Evolutionary conservation across 345 rosid genomes (phyloP).

Genomic region (Sisymbrium altissimum): DNA sequence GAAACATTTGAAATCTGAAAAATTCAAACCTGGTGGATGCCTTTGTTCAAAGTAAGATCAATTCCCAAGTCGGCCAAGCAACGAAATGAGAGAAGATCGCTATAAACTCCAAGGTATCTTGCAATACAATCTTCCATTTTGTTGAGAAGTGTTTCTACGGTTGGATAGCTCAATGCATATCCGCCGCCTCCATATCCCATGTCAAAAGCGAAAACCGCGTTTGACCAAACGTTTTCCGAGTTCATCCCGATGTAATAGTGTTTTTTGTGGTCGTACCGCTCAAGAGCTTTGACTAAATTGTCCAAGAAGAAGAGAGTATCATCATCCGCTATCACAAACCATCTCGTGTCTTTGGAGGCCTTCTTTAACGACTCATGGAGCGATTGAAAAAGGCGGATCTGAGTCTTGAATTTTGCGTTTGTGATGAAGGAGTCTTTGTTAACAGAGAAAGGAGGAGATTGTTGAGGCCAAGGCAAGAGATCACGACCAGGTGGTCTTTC

Average conservation of each 20-base stretch:
- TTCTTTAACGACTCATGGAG: constrained; percentile 43
- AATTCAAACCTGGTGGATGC: constrained; percentile 58
- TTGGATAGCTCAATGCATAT: constrained; percentile 57
- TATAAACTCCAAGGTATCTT: constrained; percentile 43
- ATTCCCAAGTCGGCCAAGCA: constrained; percentile 63
- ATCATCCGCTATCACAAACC: constrained; percentile 66
- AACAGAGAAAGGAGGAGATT: constrained; percentile 51
- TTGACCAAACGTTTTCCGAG: constrained; percentile 46
- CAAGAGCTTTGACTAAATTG: constrained; percentile 44
- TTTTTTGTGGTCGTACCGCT: constrained; percentile 52
- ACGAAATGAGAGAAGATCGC: constrained; percentile 42
- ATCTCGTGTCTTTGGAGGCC: constrained; percentile 25
- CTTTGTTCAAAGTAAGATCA: constrained; percentile 48
- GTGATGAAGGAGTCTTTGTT: constrained; percentile 38
- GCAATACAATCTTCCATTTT: constrained; percentile 51
- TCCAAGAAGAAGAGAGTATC: constrained; percentile 56
- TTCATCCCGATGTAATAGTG: constrained; percentile 50
- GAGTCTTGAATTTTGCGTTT: constrained; percentile 26
- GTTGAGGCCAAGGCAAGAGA: constrained; percentile 50
- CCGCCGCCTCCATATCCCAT: constrained; percentile 86
- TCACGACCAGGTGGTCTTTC: constrained; percentile 43
- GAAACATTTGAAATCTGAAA: background rate
- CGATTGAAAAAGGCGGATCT: constrained; percentile 43
- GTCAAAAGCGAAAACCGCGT: constrained; percentile 44
- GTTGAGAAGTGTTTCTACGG: constrained; percentile 41